These are phyloP conservation scores for Rutstroemia sp. DNA, from an alignment of 2,329 filamentous ascomycete genomes.

Conservation along the genomic window DNA sequence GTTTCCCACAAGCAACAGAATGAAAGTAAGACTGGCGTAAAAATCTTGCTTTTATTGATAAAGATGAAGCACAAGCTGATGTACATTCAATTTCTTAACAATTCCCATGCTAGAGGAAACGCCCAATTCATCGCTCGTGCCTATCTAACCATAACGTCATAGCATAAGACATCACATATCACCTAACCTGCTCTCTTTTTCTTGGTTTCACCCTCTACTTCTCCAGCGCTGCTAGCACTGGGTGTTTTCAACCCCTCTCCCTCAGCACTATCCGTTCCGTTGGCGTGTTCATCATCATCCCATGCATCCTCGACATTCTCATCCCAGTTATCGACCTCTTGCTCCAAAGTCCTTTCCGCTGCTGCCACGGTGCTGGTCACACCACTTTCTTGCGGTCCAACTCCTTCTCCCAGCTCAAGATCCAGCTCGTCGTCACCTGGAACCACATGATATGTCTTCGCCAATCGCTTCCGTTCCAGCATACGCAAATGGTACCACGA, in stretches of 20 bases:
- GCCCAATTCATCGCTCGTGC: background rate
- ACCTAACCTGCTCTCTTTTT: constrained; percentile 27
- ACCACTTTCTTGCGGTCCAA: constrained; percentile 54
- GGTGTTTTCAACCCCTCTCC: constrained; percentile 29
- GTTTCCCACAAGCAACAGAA: background rate
- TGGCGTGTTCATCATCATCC: constrained; percentile 47
- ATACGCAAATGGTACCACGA: constrained; percentile 94
- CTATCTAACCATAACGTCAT: constrained; percentile 15
- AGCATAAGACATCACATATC: constrained; percentile 11
- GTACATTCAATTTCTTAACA: constrained; percentile 1
- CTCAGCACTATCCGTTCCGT: constrained; percentile 18
- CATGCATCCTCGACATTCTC: constrained; percentile 63
- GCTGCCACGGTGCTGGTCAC: constrained; percentile 38
- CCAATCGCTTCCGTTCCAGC: constrained; percentile 75
- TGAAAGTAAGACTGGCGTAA: background rate
- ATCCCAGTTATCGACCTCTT: constrained; percentile 90
- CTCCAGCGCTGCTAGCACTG: constrained; percentile 29
- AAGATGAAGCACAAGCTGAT: background rate
- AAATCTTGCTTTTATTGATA: background rate
- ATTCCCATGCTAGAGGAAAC: background rate
- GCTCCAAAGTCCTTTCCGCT: constrained; percentile 49
- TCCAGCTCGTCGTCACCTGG: constrained; percentile 56
- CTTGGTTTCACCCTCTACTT: constrained; percentile 25
- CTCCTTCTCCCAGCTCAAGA: constrained; percentile 65
- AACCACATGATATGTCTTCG: constrained; percentile 64